Evolutionary conservation across 2,329 filamentous ascomycete species (phyloP), one percentile per base, ranked within the genome.

Genomic region (Curvularia verruculosa): DNA sequence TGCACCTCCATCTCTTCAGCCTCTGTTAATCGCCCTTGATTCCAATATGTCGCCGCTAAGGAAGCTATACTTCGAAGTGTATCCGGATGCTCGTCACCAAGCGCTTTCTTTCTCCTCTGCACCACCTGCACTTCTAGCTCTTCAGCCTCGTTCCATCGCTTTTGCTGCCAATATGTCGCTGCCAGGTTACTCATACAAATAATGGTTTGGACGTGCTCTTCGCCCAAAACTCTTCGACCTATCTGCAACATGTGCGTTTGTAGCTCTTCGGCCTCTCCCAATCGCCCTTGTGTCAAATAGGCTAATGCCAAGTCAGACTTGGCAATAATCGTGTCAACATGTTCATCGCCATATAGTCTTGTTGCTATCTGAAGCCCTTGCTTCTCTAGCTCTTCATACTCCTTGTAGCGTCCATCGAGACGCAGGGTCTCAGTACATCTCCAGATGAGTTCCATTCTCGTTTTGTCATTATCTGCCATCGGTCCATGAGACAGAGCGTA

Each of bases 401-500:
- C 43, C 28, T 31, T 13, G 19, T 46, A 64, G 28, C 53, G 41
- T 39, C 62, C 59, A 26, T 68, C 52, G 54, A 45, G 7, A 34
- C 58, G 36, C 13, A 65, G 46, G 63, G 49, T 36, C 45, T 23
- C 58, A 9, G 64, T 60, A 59, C 39, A 65, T 13, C 12, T 10
- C 28, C 28, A 29, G 1, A 29, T 1, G 4, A 29, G 28, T 1
- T 9, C 8, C 2, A 29, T 10, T 12, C 7, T 29, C 28, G 2
- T 3, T 12, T 29, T 29, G 3, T 13, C 52, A 34, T 63, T 2
- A 18, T n/a, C n/a, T n/a, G 52, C 24, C 13, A 15, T 24, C 13
- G 24, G 23, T 45, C 37, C 57, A 50, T 59, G 47, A 31, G 53
- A 61, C 29, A 67, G 51, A 54, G 51, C 51, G 31, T 60, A 64